phyloP scores from a whole-genome alignment of 345 rosid genomes.

The Sisymbrium irio region DNA sequence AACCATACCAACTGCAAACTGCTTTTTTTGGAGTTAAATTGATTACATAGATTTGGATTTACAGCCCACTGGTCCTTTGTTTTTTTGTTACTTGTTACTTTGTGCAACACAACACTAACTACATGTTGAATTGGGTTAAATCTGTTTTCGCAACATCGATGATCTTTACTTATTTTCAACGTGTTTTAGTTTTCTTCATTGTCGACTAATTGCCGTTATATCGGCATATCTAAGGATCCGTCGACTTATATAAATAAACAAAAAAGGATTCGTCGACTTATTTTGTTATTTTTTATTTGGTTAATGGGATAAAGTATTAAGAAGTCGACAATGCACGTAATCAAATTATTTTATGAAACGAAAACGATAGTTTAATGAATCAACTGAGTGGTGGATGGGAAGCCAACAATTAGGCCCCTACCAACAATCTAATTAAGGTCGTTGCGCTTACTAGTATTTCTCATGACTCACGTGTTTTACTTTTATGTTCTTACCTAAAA shows the following conservation, averaged over 20 bases:
- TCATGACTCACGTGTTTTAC: slow-evolving; percentile 5
- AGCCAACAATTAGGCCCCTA: neutral
- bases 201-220: too few species aligned
- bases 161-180: neutral
- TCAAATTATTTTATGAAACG: neutral
- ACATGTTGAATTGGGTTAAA: neutral
- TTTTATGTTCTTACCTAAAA: neutral
- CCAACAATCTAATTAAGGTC: too few species aligned
- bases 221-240: neutral
- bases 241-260: neutral
- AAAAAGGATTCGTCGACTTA: neutral
- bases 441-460: slow-evolving; percentile 1
- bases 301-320: neutral
- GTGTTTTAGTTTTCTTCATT: slow-evolving; percentile 13
- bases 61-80: neutral
- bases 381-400: neutral
- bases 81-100: neutral
- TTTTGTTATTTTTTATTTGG: neutral
- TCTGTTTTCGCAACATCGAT: neutral
- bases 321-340: neutral
- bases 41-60: neutral
- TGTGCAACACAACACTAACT: neutral
- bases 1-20: slow-evolving; percentile 8
- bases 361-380: neutral
- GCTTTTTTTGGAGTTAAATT: too few species aligned